These are phyloP conservation scores for Pleoardoris graminearum DNA, from an alignment of 2,329 filamentous ascomycete species.

Conservation along the genomic window DNA sequence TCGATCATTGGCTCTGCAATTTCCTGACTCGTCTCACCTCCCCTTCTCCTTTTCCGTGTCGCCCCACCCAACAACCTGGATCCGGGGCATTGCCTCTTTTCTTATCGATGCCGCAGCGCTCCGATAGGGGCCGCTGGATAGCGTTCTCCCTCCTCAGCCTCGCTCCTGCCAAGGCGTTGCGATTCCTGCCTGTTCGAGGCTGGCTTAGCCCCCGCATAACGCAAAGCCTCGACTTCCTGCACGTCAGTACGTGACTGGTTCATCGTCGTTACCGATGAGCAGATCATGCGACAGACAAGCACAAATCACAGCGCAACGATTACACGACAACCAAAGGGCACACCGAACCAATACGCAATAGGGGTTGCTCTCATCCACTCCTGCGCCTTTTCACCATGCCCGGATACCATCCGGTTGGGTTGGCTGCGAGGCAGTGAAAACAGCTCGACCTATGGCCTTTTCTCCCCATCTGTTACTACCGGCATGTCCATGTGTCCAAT, in stretches of 20 bases:
- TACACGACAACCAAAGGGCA: no score
- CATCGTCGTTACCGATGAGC: no score
- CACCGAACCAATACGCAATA: no score
- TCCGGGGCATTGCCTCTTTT: constrained; percentile 16
- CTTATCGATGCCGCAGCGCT: neutral
- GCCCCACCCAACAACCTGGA: constrained; percentile 17
- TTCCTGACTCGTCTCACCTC: constrained; percentile 5
- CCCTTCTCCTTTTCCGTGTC: constrained; percentile 9
- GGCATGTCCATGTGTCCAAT: no score
- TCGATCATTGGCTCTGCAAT: no score
- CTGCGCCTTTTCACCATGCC: neutral
- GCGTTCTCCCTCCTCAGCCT: neutral
- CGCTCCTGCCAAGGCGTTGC: constrained; percentile 1
- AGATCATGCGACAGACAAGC: no score
- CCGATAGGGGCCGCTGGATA: constrained; percentile 15
- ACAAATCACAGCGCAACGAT: no score
- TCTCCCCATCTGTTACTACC: no score
- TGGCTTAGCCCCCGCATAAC: constrained; percentile 5
- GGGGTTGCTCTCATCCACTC: neutral
- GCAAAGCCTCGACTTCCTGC: constrained; percentile 3
- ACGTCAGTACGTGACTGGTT: neutral
- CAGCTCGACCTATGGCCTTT: no score
- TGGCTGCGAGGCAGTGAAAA: neutral
- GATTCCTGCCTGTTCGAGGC: constrained; percentile 1
- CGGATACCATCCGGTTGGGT: neutral